These are phyloP conservation scores for Claviceps quebecensis DNA, from an alignment of 2,329 filamentous ascomycete species.

Conservation along the genomic window DNA sequence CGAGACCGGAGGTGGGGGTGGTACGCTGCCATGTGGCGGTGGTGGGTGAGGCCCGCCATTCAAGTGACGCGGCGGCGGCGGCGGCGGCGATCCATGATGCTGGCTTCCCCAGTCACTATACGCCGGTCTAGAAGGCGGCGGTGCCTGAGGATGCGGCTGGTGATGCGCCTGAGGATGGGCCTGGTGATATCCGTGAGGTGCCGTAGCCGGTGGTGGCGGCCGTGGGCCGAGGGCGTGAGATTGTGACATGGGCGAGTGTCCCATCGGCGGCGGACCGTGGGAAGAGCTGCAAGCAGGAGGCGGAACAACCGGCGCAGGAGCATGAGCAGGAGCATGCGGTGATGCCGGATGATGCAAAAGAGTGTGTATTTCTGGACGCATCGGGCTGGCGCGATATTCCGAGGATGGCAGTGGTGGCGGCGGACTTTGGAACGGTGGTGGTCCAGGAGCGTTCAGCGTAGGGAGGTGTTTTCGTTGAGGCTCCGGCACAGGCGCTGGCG, in stretches of 20 bases:
- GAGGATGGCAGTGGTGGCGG: constrained; percentile 13
- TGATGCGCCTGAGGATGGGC: constrained; percentile 2
- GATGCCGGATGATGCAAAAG: constrained; percentile 8
- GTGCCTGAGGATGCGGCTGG: constrained; percentile 9
- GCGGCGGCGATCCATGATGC: constrained; percentile 29
- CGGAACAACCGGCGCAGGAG: constrained; percentile 4
- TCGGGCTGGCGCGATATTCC: constrained; percentile 13
- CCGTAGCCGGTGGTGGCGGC: constrained; percentile 7
- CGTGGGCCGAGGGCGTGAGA: constrained; percentile 16
- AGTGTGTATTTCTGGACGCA: constrained; percentile 8
- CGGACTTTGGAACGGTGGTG: constrained; percentile 16
- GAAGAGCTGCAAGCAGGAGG: constrained; percentile 6
- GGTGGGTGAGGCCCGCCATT: constrained; percentile 30
- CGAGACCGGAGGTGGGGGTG: constrained; percentile 14
- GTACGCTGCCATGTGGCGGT: constrained; percentile 16
- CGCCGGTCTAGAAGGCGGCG: constrained; percentile 12
- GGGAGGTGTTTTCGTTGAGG: constrained; percentile 9
- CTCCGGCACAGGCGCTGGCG: constrained; percentile 10
- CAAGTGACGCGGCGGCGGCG: constrained; percentile 32
- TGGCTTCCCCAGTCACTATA: constrained; percentile 38
- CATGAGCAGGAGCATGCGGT: constrained; percentile 3
- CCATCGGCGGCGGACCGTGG: constrained; percentile 7
- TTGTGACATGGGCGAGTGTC: constrained; percentile 7
- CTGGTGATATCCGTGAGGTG: constrained; percentile 15
- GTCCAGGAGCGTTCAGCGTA: constrained; percentile 8